Conservation (phyloP, 352 stramenopile genomes). For the Pythium angustatum region DNA sequence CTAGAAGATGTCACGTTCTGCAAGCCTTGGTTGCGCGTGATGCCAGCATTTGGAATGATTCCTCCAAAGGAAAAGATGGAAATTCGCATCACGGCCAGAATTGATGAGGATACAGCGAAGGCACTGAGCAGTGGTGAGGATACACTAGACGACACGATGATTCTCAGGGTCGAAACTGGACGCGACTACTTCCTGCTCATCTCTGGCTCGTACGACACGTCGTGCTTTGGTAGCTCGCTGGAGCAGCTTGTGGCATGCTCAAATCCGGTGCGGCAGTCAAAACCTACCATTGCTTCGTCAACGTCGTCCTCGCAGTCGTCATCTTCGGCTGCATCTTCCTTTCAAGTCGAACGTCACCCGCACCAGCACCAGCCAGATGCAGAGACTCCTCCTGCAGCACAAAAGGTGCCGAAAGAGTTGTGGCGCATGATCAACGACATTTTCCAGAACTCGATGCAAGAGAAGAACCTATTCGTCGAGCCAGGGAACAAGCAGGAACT, state of each 20-base stretch:
- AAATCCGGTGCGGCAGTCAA: conserved; percentile 82
- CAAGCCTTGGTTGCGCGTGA: conserved; percentile 93
- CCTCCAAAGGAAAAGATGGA: conserved; percentile 71
- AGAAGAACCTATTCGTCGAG: conserved; percentile 86
- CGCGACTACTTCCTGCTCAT: conserved; percentile 96
- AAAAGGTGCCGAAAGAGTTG: conserved; percentile 96
- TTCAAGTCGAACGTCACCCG: conserved; percentile 28
- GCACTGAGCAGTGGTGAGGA: conserved; percentile 89
- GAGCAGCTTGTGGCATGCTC: conserved; percentile 93
- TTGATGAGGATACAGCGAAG: conserved; percentile 90
- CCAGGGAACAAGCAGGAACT: conserved; percentile 68
- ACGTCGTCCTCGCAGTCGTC: conserved; percentile 2
- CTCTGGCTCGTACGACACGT: conserved; percentile 89
- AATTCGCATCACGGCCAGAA: conserved; percentile 91
- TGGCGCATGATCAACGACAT: conserved; percentile 98
- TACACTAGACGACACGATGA: conserved; percentile 95
- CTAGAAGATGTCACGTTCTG: conserved; percentile 84
- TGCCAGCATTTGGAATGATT: conserved; percentile 90
- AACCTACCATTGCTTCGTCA: conserved; percentile 22
- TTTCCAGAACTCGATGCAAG: conserved; percentile 72
- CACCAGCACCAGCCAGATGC: conserved; percentile 38
- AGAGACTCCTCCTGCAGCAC: conserved; percentile 32
- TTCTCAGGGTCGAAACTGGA: conserved; percentile 96
- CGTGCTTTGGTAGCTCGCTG: conserved; percentile 95
- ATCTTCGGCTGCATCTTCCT: conserved; percentile 1